These are phyloP conservation scores for bread wheat (Triticum aestivum) DNA, from an alignment of 176 grass and related monocot genomes.

Conservation along the genomic window DNA sequence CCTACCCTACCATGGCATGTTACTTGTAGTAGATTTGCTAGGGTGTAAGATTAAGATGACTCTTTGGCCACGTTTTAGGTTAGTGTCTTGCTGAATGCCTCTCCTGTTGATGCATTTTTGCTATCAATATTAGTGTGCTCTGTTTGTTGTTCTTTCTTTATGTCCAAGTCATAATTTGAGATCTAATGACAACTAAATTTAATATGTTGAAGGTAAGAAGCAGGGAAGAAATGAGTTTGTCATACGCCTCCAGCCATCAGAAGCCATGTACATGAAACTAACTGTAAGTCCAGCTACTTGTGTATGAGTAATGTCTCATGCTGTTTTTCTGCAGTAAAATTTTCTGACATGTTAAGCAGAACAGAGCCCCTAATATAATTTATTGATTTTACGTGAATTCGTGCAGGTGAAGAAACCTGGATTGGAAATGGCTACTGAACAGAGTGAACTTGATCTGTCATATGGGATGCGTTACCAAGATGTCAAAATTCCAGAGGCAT, in stretches of 20 bases:
- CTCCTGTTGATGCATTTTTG: neutral
- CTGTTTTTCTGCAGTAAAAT: neutral
- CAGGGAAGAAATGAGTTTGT: conserved; percentile 99
- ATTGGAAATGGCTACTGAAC: conserved; percentile 93
- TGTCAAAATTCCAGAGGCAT: conserved; percentile 94
- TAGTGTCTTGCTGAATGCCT: neutral
- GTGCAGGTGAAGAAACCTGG: conserved; percentile 99
- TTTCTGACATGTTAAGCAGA: neutral
- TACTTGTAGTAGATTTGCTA: neutral
- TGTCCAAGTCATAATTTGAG: conserved; percentile 19
- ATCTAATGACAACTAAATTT: conserved; percentile 24
- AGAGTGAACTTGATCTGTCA: conserved; percentile 98
- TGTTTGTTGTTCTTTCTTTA: neutral
- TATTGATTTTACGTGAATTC: neutral
- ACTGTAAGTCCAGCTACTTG: conserved; percentile 68
- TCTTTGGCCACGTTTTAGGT: neutral
- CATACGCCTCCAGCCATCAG: conserved; percentile 92
- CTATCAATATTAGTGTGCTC: conserved; percentile 10
- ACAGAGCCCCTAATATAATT: conserved; percentile 11
- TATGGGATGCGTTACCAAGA: conserved; percentile 93
- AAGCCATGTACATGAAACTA: conserved; percentile 99
- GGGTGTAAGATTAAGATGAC: conserved; percentile 8
- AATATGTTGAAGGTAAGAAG: conserved; percentile 73
- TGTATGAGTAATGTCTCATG: neutral
- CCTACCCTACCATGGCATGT: neutral